Conservation (phyloP, 2,329 filamentous ascomycete genomes). For the Westerdykella sp. region DNA sequence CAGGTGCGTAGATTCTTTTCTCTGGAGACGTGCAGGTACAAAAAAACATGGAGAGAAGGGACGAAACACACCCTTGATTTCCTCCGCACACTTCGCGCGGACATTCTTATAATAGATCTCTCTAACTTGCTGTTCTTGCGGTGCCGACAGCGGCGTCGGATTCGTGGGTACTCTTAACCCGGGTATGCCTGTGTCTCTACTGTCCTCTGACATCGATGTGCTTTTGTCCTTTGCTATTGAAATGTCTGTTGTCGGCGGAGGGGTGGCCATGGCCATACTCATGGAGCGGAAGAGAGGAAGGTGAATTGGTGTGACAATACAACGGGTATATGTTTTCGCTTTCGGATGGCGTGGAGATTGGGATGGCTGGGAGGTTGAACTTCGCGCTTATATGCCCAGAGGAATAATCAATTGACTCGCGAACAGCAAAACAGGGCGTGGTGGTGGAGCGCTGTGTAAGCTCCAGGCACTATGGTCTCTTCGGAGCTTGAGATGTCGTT, state of each 20-base stretch:
- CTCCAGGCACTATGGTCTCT: background rate
- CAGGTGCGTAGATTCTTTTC: background rate
- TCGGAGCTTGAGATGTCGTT: conserved; percentile 1
- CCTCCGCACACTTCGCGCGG: conserved; percentile 69
- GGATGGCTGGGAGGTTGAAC: too few relatives aligned
- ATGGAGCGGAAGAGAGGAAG: background rate
- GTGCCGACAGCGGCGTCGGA: conserved; percentile 69
- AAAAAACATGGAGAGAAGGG: background rate
- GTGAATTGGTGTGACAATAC: too few relatives aligned
- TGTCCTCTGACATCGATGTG: background rate
- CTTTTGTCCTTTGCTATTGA: too few relatives aligned
- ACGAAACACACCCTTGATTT: conserved; percentile 42
- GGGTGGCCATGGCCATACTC: conserved; percentile 14
- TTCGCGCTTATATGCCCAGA: too few relatives aligned
- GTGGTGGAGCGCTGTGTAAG: too few relatives aligned
- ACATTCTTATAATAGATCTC: conserved; percentile 73
- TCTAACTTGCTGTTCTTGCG: conserved; percentile 61
- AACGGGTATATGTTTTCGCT: too few relatives aligned
- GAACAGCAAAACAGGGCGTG: too few relatives aligned
- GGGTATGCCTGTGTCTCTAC: conserved; percentile 9
- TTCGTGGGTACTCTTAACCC: conserved; percentile 19
- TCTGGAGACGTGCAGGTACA: background rate
- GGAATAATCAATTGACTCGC: too few relatives aligned
- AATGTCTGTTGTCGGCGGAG: background rate
- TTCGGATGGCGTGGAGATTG: too few relatives aligned